Base-by-base conservation (phyloP, 306 rosid genomes). In the Acacia crassicarpa region DNA sequence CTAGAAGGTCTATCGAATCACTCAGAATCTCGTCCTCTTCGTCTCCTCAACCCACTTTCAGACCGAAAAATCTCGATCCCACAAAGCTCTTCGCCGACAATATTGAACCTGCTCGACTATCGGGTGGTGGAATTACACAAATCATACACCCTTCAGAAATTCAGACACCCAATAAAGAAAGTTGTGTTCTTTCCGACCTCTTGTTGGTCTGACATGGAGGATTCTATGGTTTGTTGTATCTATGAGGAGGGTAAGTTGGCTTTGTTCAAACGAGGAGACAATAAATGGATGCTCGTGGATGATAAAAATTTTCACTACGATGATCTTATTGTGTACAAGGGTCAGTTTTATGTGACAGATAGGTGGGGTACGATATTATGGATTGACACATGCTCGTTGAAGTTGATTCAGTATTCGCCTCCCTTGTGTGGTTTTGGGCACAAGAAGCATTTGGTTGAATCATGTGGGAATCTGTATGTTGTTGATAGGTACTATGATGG, bases 361-460 rank as follows among this genome's bases (percentile, higher is more conserved):
- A 81, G 73, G 38, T 87, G 87, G 93, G 98, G 98, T 1, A 83
- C 90, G 0, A 82, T 93, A 49, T 91, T 85, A 13, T 88, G 95
- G 95, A 72, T 95, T 30, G 90, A 88, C 41, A 41, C 48, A 0
- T 75, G 81, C n/a, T 85, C 87, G 0, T 67, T 89, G 80, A 76
- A 78, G 49, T 66, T 89, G 80, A 54, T 92, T 0, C 90, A 84
- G n/a, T 86, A 86, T 75, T 84, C 91, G 5, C 94, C 97, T 78
- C 90, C 88, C 0, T 56, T 91, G 79, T 82, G 80, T 59, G 93
- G 97, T 4, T 33, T 79, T 20, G 99, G 95, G 6, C 67, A 79
- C 73, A 86, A 86, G 76, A 95, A 95, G 46, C 91, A 91, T 67
- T 48, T 95, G 85, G 89, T 93, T n/a, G 99, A 92, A 66, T 88